phyloP scores from a whole-genome alignment of 1,284 basidiomycete genomes.

The Naganishia sp. region DNA sequence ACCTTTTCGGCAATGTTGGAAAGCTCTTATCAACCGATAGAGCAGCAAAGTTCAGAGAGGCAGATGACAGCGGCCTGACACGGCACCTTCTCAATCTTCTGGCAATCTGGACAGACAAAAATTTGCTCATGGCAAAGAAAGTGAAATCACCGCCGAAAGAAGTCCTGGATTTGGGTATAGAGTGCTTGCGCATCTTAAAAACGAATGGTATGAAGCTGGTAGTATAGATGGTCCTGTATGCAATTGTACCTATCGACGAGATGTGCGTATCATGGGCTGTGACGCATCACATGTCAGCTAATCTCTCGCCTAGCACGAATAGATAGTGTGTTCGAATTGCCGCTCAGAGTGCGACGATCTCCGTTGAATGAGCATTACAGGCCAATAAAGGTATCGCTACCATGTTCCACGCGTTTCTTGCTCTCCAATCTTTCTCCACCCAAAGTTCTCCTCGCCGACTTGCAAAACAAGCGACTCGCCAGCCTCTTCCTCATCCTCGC shows the following conservation, averaged over 20 bases:
- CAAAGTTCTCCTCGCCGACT: constrained; percentile 45
- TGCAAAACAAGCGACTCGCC: constrained; percentile 34
- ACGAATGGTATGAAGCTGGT: constrained; percentile 26
- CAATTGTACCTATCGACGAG: neutral
- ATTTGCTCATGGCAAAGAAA: neutral
- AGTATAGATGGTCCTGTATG: neutral
- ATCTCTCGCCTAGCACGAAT: neutral
- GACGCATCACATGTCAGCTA: neutral
- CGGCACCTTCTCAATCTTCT: constrained; percentile 26
- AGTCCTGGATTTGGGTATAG: constrained; percentile 27
- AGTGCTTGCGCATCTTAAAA: constrained; percentile 30
- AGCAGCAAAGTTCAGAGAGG: constrained; percentile 1
- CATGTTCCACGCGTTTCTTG: constrained; percentile 45
- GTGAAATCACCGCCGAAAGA: constrained; percentile 22
- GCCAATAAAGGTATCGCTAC: constrained; percentile 8
- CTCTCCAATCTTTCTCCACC: constrained; percentile 49
- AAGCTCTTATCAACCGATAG: neutral
- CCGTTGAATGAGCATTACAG: no score
- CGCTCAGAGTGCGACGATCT: no score
- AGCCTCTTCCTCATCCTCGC: constrained; percentile 29
- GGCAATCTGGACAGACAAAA: constrained; percentile 30
- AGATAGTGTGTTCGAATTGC: no score
- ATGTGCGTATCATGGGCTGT: neutral
- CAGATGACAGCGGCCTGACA: constrained; percentile 13
- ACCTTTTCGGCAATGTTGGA: constrained; percentile 58